These are phyloP conservation scores for Symbiodinium natans DNA, from an alignment of 73 alveolate genomes.

Conservation along the genomic window DNA sequence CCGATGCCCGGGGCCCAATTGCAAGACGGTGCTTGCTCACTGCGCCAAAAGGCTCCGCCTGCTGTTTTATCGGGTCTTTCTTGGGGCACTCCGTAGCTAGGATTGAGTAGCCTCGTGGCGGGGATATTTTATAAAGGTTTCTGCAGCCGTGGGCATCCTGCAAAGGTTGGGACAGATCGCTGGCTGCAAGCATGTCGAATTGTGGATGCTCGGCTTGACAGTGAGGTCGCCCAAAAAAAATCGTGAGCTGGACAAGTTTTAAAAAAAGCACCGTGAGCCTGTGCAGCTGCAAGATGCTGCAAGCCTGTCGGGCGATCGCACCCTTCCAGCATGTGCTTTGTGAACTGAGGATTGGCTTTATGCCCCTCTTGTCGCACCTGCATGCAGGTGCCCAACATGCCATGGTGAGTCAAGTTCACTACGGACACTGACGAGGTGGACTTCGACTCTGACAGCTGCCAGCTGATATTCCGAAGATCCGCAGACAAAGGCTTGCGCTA, in stretches of 20 bases:
- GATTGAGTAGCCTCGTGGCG: too few relatives aligned
- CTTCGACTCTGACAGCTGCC: conserved; percentile 46
- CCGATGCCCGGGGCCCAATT: conserved; percentile 3
- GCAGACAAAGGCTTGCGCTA: conserved; percentile 17
- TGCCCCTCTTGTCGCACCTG: conserved; percentile 49
- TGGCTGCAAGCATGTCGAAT: conserved; percentile 76
- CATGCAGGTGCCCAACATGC: conserved; percentile 25
- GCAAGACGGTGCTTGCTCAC: background rate
- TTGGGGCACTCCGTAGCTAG: too few relatives aligned
- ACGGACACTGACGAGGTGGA: conserved; percentile 47
- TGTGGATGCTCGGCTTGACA: conserved; percentile 16
- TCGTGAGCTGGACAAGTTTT: too few relatives aligned
- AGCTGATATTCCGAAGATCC: conserved; percentile 30
- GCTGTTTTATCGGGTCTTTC: too few relatives aligned
- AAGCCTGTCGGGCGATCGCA: background rate
- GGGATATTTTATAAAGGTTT: too few relatives aligned
- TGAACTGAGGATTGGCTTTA: conserved; percentile 19
- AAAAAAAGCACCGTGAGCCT: too few relatives aligned
- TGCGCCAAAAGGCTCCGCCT: too few relatives aligned
- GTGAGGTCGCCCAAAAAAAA: background rate
- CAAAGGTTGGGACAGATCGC: conserved; percentile 77
- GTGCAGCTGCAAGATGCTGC: too few relatives aligned
- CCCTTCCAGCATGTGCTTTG: background rate
- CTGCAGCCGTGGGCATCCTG: background rate
- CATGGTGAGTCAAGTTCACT: background rate